A percentile compares a stretch with the other conserved stretches of the same genome.
These are phyloP conservation scores for Euptelea pleiosperma DNA, from an alignment of 164 flowering plant genomes.

Conservation along the genomic window DNA sequence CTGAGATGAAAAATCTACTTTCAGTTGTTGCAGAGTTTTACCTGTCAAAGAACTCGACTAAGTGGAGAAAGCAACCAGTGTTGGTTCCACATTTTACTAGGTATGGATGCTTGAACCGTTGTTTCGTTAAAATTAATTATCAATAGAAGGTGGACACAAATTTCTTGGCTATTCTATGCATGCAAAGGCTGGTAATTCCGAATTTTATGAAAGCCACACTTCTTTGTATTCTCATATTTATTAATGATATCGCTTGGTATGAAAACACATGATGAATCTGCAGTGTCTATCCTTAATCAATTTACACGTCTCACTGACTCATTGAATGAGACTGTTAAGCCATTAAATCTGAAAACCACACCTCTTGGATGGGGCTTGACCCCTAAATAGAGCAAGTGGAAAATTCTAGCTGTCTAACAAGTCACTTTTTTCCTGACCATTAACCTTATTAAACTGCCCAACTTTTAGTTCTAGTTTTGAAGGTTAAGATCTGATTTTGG, in stretches of 20 bases:
- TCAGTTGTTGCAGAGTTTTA: slow-evolving; percentile 55
- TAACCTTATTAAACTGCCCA: no score
- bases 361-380: background rate
- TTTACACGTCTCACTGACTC: background rate
- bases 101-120: slow-evolving; percentile 29
- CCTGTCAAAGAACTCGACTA: slow-evolving; percentile 35
- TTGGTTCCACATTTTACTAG: slow-evolving; percentile 65
- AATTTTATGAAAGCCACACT: background rate
- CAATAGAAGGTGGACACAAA: no score
- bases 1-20: slow-evolving; percentile 60
- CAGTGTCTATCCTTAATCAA: background rate
- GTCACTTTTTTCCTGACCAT: no score
- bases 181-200: no score
- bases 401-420: no score
- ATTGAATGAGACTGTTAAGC: background rate
- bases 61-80: slow-evolving; percentile 32
- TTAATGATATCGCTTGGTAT: background rate
- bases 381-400: no score
- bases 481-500: no score
- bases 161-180: background rate
- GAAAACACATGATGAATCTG: background rate
- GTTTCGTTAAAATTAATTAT: no score
- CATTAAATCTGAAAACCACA: no score
- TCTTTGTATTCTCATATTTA: background rate
- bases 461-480: no score